These are phyloP conservation scores for Candida sakaeoensis DNA, from an alignment of 805 yeast genomes.

Conservation along the genomic window DNA sequence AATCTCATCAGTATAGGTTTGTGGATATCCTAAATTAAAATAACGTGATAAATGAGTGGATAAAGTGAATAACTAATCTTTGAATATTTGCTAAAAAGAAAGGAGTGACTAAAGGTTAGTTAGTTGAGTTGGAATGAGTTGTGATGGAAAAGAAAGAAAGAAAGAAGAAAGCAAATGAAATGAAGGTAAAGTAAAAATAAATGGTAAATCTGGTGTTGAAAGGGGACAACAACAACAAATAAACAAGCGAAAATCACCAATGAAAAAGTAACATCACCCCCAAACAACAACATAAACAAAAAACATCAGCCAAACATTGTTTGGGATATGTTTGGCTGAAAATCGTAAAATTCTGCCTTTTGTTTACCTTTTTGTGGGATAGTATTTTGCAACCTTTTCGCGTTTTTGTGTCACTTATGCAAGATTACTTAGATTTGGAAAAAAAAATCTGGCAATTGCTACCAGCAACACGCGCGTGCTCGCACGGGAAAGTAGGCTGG, in stretches of 20 bases:
- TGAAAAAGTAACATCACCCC: background rate
- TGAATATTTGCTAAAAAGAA: conserved; percentile 3
- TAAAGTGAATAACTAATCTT: conserved; percentile 3
- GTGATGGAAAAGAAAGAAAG: background rate
- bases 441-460: background rate
- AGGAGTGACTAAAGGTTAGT: conserved; percentile 13
- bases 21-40: background rate
- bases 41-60: background rate
- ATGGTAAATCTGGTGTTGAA: background rate
- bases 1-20: conserved; percentile 8
- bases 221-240: background rate
- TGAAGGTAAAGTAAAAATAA: background rate
- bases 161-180: conserved; percentile 1
- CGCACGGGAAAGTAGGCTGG: background rate
- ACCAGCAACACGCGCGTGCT: background rate
- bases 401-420: background rate
- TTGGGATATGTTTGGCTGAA: background rate
- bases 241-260: background rate
- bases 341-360: background rate
- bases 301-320: background rate
- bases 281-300: background rate
- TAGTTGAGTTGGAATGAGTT: background rate
- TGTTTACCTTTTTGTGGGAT: background rate
- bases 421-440: conserved; percentile 1
- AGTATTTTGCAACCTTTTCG: no score